Evolutionary conservation across 2,329 filamentous ascomycete species (phyloP).

Genomic region (Colletotrichum chrysophilum): DNA sequence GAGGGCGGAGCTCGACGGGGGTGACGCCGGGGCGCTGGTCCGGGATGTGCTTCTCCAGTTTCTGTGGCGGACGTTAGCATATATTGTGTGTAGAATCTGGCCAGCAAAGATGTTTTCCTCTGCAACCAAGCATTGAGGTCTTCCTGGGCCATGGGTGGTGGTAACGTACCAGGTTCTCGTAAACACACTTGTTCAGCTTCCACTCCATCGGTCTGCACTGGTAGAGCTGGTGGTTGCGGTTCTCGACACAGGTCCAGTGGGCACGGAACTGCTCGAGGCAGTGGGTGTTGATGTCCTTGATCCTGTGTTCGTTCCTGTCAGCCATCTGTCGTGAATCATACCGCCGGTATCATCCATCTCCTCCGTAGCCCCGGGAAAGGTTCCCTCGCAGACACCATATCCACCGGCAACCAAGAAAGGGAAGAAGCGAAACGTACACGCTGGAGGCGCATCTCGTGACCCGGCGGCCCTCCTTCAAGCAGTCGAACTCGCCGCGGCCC

Average conservation of each 20-base stretch:
- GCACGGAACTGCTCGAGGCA: slow-evolving; percentile 89
- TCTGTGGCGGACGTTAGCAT: slow-evolving; percentile 48
- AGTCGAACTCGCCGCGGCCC: slow-evolving; percentile 90
- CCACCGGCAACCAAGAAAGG: neutral
- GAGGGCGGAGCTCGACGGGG: slow-evolving; percentile 75
- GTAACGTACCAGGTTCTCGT: slow-evolving; percentile 84
- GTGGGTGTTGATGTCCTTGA: slow-evolving; percentile 95
- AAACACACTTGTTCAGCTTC: slow-evolving; percentile 94
- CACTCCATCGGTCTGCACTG: slow-evolving; percentile 90
- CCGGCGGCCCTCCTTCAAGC: slow-evolving; percentile 93
- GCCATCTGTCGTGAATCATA: neutral
- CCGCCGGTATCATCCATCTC: neutral
- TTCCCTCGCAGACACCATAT: neutral
- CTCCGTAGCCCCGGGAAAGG: neutral
- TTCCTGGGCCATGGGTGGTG: neutral
- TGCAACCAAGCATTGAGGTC: neutral
- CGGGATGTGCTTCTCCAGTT: slow-evolving; percentile 82
- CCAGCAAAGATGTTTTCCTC: neutral
- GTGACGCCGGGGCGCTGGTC: slow-evolving; percentile 72
- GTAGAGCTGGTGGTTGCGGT: slow-evolving; percentile 98
- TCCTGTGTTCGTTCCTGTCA: slow-evolving; percentile 50
- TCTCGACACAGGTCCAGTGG: slow-evolving; percentile 95
- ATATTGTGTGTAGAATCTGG: accelerated
- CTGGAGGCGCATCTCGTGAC: slow-evolving; percentile 96
- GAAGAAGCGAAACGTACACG: slow-evolving; percentile 72